These are phyloP conservation scores for Flaveria linearis DNA, from an alignment of 129 eudicot genomes.

Conservation along the genomic window DNA sequence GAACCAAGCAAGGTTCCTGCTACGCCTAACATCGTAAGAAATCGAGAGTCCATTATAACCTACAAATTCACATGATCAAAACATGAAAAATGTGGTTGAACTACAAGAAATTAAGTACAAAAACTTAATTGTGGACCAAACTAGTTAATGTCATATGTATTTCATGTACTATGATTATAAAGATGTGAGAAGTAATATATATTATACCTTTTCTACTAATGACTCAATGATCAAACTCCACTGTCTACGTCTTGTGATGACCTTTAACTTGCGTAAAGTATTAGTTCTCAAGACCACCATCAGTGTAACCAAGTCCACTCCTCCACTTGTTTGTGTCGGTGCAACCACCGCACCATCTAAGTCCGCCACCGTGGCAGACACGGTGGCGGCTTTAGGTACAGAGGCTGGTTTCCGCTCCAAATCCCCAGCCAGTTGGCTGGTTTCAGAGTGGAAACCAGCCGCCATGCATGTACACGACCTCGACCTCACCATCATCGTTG, in stretches of 20 bases:
- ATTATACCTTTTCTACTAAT: conserved; percentile 56
- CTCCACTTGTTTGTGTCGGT: conserved; percentile 34
- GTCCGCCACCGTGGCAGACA: background rate
- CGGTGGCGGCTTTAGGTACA: conserved; percentile 26
- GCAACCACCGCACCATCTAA: conserved; percentile 15
- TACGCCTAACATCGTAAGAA: conserved; percentile 65
- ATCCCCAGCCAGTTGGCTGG: conserved; percentile 22
- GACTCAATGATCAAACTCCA: conserved; percentile 52
- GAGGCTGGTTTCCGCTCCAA: conserved; percentile 31
- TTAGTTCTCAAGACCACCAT: conserved; percentile 18
- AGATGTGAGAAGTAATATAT: background rate
- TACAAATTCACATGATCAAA: conserved; percentile 20
- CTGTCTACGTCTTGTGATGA: conserved; percentile 33
- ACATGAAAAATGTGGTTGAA: no score
- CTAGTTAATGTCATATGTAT: no score
- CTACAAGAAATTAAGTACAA: no score
- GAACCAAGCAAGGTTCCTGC: conserved; percentile 86
- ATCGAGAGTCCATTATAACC: conserved; percentile 70
- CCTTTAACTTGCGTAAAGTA: conserved; percentile 18
- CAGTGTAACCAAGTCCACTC: conserved; percentile 35
- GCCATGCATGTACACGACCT: conserved; percentile 31
- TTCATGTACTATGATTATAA: no score
- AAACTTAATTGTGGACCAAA: no score
- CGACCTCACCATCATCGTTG: conserved; percentile 16
- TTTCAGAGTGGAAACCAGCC: conserved; percentile 30